A percentile compares a stretch with the other conserved stretches of the same genome.
Evolutionary conservation across 345 rosid genomes (phyloP).

Genomic region (Reutealis trisperma): DNA sequence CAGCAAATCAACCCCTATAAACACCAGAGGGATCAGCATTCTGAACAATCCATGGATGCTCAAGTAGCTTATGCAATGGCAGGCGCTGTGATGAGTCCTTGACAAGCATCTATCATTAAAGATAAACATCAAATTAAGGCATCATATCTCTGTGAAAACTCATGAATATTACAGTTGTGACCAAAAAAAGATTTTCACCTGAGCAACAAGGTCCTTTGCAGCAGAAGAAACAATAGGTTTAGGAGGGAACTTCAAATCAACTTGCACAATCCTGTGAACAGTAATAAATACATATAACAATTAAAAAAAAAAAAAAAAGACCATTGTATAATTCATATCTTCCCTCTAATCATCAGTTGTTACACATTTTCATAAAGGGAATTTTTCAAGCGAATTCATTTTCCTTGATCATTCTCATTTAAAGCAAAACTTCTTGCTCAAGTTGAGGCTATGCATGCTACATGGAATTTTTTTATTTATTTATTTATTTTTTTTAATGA

Average conservation of each 20-base stretch:
- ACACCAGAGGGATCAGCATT: constrained; percentile 92
- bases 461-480: too few species aligned
- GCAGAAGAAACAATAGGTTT: constrained; percentile 84
- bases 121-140: background rate
- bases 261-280: constrained; percentile 81
- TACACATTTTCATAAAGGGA: too few species aligned
- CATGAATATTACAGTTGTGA: background rate
- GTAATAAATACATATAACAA: background rate
- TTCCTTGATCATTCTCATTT: background rate
- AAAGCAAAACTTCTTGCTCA: background rate
- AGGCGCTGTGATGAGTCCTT: constrained; percentile 82
- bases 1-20: constrained; percentile 47
- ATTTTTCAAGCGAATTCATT: background rate
- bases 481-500: too few species aligned
- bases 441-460: too few species aligned
- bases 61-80: constrained; percentile 83
- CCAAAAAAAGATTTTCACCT: constrained; percentile 42
- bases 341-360: background rate
- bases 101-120: constrained; percentile 74
- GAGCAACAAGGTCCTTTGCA: constrained; percentile 89
- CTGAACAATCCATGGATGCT: constrained; percentile 96
- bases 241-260: constrained; percentile 88
- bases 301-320: background rate
- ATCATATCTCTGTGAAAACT: background rate
- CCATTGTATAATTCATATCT: background rate